Base-by-base conservation (phyloP, 495 filamentous ascomycete species). In the Podospora pseudocomata region DNA sequence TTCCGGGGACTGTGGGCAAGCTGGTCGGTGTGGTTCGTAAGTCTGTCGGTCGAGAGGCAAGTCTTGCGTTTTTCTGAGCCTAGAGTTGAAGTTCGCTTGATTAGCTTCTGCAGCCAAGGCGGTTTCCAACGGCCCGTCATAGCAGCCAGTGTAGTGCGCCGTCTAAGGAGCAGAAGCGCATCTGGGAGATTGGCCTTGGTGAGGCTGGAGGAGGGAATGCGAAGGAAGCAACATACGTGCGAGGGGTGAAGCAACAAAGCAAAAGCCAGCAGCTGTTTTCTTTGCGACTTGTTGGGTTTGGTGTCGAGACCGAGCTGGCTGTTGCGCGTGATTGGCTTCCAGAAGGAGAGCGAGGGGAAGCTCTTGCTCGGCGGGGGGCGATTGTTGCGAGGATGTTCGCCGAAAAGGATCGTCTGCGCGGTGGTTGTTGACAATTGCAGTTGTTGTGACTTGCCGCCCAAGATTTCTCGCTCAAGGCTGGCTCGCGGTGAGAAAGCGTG, bases 41-140 rank as follows among this genome's bases (percentile, higher is more conserved):
- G 64, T 20, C 59, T 34, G 34, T 67, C 66, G 71, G 57, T 20
- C 63, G 61, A 63, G 18, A 20, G 28, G 28, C n/a, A n/a, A 19
- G 32, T 49, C 15, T n/a, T 26, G 1, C 1, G 61, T 65, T 32
- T 64, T 30, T 26, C 54, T 28, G 58, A 69, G 62, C 68, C 72
- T 73, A 75, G 53, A 55, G 30, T 44, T n/a, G 57, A 32, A 49
- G 64, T 64, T 34, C 54, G 65, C 56, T 69, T 70, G 62, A 76
- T 76, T 66, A 76, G 74, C 67, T 54, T 74, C 67, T 64, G 71
- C 9, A 75, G n/a, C 26, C 72, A 73, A 56, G 28, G 44, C 11
- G 56, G 64, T 34, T 56, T 69, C 49, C 44, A 64, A 9, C 28
- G 64, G 63, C 65, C 68, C 20, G 58, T 65, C 72, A 75, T 74